Evolutionary conservation across 768 basidiomycete species (phyloP).

Genomic region (Leccinum fibrillosum): DNA sequence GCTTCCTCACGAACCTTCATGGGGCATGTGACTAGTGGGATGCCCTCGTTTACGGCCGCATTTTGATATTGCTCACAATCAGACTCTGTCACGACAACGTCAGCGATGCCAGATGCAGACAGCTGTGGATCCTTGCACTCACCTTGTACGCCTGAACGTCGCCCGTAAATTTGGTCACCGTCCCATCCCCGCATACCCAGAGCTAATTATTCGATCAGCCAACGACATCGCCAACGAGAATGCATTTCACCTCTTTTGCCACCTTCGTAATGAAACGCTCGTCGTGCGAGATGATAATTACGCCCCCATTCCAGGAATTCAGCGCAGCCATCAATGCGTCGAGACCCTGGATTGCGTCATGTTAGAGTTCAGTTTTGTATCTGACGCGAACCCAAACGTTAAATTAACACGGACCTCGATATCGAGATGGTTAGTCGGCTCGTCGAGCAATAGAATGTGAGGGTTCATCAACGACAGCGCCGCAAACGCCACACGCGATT

Average conservation of each 20-base stretch:
- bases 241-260: slow-evolving; percentile 61
- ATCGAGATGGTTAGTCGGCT: slow-evolving; percentile 97
- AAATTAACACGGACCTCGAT: slow-evolving; percentile 58
- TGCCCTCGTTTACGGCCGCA: slow-evolving; percentile 37
- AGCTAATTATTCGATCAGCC: slow-evolving; percentile 45
- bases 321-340: slow-evolving; percentile 90
- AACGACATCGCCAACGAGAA: background rate
- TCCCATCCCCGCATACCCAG: slow-evolving; percentile 89
- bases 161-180: slow-evolving; percentile 79
- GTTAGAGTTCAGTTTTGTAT: background rate
- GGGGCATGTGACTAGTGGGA: too few relatives aligned
- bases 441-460: slow-evolving; percentile 91
- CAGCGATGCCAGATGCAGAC: slow-evolving; percentile 1
- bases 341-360: slow-evolving; percentile 60
- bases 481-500: slow-evolving; percentile 92
- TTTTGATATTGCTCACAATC: slow-evolving; percentile 71
- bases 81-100: slow-evolving; percentile 47
- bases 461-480: slow-evolving; percentile 82
- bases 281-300: slow-evolving; percentile 94
- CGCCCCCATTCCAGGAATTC: slow-evolving; percentile 81
- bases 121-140: slow-evolving; percentile 7
- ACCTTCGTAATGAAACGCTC: slow-evolving; percentile 92
- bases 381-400: background rate
- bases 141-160: slow-evolving; percentile 94
- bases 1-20: background rate